These are phyloP conservation scores for Berberis thunbergii DNA, from an alignment of 164 flowering plant genomes.

Conservation along the genomic window DNA sequence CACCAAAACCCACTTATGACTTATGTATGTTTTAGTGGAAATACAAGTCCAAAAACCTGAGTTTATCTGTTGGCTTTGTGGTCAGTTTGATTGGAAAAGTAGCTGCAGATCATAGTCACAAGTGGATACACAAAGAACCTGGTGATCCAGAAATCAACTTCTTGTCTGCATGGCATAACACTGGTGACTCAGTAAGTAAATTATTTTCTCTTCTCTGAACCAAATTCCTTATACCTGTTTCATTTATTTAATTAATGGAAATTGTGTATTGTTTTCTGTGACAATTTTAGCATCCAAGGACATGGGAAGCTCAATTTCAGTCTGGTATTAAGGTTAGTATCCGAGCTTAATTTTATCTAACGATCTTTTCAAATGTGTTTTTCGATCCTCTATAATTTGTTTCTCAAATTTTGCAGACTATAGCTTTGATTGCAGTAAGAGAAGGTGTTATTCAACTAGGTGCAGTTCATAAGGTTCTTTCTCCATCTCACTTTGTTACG, in stretches of 20 bases:
- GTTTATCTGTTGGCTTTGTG: slow-evolving; percentile 1
- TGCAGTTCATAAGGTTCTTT: slow-evolving; percentile 59
- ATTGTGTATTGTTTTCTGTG: background rate
- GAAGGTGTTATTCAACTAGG: slow-evolving; percentile 97
- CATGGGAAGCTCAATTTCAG: slow-evolving; percentile 99
- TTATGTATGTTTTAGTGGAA: background rate
- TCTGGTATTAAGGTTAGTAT: slow-evolving; percentile 78
- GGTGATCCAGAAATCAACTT: slow-evolving; percentile 83
- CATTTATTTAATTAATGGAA: background rate
- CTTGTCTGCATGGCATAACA: slow-evolving; percentile 90
- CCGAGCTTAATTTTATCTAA: background rate
- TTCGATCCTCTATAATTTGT: slow-evolving; percentile 1
- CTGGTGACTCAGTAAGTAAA: slow-evolving; percentile 68
- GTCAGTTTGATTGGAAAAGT: slow-evolving; percentile 92
- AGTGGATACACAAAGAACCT: slow-evolving; percentile 82
- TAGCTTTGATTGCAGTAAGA: slow-evolving; percentile 88
- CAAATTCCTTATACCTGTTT: background rate
- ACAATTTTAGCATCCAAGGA: slow-evolving; percentile 77
- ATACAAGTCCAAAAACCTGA: background rate
- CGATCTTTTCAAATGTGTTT: background rate
- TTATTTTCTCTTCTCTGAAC: background rate
- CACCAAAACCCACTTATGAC: background rate
- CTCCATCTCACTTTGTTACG: background rate
- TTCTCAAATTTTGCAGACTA: slow-evolving; percentile 52
- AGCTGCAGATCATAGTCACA: slow-evolving; percentile 93